Evolutionary conservation across 345 rosid species (phyloP), one percentile per base, ranked within the genome.

Genomic region (Barbarea vulgaris): DNA sequence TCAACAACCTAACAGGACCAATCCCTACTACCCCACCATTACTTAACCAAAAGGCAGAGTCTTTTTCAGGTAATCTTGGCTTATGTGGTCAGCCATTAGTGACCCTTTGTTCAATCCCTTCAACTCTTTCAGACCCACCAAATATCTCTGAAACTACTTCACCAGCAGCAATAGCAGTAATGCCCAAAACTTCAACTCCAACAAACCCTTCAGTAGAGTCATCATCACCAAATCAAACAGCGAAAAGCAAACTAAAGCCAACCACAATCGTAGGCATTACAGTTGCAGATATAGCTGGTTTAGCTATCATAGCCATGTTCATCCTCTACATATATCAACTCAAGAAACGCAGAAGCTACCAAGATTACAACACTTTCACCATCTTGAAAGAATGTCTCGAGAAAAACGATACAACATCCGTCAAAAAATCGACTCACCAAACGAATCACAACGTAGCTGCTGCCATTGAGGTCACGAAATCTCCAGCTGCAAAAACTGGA

Each of bases 131-230:
- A 5, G 70, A 84, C 41, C 88, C 93, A 59, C 97, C 87, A 13
- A 94, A 89, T 19, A 76, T 46, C 60, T 66, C 96, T 15, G 80
- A 84, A 0, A 84, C 78, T 21, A 51, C 82, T 25, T 81, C 97
- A 21, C 97, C 98, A 3, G 98, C 98, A 2, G 98, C 97, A 19
- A 88, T 94, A 62, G 97, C 98, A 9, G 97, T 87, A 24, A 88
- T 91, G 41, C 97, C 97, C 0, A 84, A 77, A 75, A 82, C 73
- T 63, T 53, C 89, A 3, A 18, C 64, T 9, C 76, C 90, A 44
- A 80, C 34, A 27, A 50, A 76, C 17, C 57, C 73, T 72, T 67
- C 86, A 33, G 17, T 71, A 30, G 70, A 60, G 28, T 57, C 70
- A 34, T 57, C 70, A 46, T 57, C 70, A 51, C 47, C 48, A 27